Evolutionary conservation across 164 flowering plant genomes (phyloP), one percentile per base, ranked within the genome.

Genomic region (Umbilicus rupestris): DNA sequence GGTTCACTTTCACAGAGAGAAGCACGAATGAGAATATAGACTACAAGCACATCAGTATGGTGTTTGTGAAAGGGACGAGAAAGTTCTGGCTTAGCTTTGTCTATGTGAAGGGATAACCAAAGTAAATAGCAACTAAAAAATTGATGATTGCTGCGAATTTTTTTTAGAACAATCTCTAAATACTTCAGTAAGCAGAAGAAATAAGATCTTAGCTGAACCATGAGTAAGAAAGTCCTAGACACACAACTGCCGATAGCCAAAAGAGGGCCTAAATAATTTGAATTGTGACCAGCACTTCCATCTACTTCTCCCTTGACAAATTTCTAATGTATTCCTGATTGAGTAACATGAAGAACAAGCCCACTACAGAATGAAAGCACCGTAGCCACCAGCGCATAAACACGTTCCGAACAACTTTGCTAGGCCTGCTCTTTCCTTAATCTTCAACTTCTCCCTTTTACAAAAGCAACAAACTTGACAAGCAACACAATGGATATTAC

Each of bases 331-430:
- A 94, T 75, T 16, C 69, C 67, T 2, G 97, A 82, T 52, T 78
- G 66, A 14, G 79, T 80, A 4, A 89, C 79, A 50, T 64, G 63
- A 14, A 94, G 69, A 2, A 24, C 45, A 8, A 58, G 64, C 10
- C 96, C 96, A 64, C 83, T 85, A 85, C 86, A 94, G 62, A 94
- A 86, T 31, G 97, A 85, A 76, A 91, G 68, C 9, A 94, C 39
- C 88, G 91, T 83, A 3, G 97, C 96, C 99, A 7, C 89, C 88
- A 2, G 89, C 87, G 50, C 95, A 87, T 4, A 87, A n/a, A 20
- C 75, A 19, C 28, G 98, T 92, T 17, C 97, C 96, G 14, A 76
- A 0, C 22, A 90, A 74, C 76, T 92, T 92, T 0, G 93, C 96
- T 60, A 77, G 81, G 55, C 90, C 93, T 39, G 79, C 35, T 45